Percentiles rank a stretch among this genome's conserved stretches.
Evolutionary conservation across 371 early-diverging fungal genomes (phyloP).

Genomic region (Mortierella sp.): DNA sequence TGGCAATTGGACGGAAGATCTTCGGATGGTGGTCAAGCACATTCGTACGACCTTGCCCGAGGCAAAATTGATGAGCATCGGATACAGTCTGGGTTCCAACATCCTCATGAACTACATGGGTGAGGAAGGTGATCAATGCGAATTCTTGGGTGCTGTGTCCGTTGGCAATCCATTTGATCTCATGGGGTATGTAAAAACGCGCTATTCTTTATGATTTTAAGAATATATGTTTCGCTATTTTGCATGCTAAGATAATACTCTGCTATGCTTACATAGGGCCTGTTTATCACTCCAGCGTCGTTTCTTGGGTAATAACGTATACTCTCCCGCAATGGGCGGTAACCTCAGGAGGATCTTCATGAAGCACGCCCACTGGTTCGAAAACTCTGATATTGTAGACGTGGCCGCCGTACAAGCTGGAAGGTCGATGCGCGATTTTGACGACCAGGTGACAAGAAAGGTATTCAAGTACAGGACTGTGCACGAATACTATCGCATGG

Average conservation of each 20-base stretch:
- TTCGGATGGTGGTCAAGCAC: conserved; percentile 70
- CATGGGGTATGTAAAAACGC: conserved; percentile 55
- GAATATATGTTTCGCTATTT: background rate
- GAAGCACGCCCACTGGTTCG: conserved; percentile 71
- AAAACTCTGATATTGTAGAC: conserved; percentile 64
- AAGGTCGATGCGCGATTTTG: conserved; percentile 79
- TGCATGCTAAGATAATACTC: no score
- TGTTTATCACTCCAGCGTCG: conserved; percentile 41
- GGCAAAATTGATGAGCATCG: conserved; percentile 81
- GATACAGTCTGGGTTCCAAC: conserved; percentile 93
- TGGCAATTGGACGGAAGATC: conserved; percentile 88
- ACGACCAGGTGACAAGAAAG: conserved; percentile 77
- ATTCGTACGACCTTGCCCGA: conserved; percentile 66
- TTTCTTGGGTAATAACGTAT: conserved; percentile 26
- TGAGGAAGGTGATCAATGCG: conserved; percentile 82
- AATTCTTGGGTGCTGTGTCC: conserved; percentile 79
- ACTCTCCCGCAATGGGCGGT: conserved; percentile 68
- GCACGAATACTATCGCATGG: conserved; percentile 87
- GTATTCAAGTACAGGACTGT: conserved; percentile 82
- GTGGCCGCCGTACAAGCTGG: conserved; percentile 61
- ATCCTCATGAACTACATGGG: conserved; percentile 92
- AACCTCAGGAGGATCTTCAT: conserved; percentile 73
- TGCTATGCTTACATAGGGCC: conserved; percentile 51
- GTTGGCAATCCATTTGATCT: conserved; percentile 92
- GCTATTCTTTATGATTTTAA: background rate